phyloP scores from a whole-genome alignment of 495 filamentous ascomycete genomes.

The Penicillium soppii region DNA sequence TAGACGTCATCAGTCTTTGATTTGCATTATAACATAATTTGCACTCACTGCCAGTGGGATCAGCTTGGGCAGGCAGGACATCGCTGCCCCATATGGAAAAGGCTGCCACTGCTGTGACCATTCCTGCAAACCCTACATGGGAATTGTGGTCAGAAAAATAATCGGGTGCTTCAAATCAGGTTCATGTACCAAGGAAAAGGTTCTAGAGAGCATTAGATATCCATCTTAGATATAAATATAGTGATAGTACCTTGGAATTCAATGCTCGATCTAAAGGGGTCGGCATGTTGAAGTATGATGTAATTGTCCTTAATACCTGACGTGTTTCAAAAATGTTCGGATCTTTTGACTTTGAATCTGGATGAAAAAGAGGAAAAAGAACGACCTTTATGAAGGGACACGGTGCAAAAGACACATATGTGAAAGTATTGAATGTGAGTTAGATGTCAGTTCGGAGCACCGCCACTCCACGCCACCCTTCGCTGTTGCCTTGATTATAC shows the following conservation, averaged over 20 bases:
- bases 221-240: neutral
- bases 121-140: constrained; percentile 63
- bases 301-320: too few species aligned
- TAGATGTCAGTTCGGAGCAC: constrained; percentile 6
- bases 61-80: constrained; percentile 67
- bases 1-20: constrained; percentile 10
- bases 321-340: too few species aligned
- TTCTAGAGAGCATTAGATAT: constrained; percentile 39
- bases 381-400: neutral
- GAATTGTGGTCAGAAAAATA: constrained; percentile 11
- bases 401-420: constrained; percentile 2
- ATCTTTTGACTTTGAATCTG: too few species aligned
- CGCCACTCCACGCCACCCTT: constrained; percentile 2
- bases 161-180: neutral
- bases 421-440: neutral
- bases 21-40: neutral
- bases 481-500: constrained; percentile 1
- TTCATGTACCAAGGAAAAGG: constrained; percentile 55
- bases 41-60: constrained; percentile 70
- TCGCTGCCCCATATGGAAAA: constrained; percentile 84
- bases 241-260: constrained; percentile 65
- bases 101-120: constrained; percentile 78
- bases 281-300: constrained; percentile 46
- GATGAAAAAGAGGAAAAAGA: neutral
- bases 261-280: constrained; percentile 77